phyloP scores from a whole-genome alignment of 176 grass and related monocot species.

The Juncus inflexus region DNA sequence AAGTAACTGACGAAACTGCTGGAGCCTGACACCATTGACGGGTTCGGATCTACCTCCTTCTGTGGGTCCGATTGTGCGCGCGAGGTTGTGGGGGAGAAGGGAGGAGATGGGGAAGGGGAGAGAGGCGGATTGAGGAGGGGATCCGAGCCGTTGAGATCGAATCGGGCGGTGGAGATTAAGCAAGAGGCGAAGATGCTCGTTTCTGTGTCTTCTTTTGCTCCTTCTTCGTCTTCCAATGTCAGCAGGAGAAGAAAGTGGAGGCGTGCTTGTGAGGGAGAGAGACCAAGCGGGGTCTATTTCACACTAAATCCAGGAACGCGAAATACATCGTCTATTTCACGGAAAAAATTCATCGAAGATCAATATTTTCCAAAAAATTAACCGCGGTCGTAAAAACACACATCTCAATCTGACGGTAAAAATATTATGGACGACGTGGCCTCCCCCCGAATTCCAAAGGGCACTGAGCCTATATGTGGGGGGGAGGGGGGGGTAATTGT shows the following conservation, averaged over 20 bases:
- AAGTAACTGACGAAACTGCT: slow-evolving; percentile 74
- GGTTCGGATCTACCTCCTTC: slow-evolving; percentile 59
- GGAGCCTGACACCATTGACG: slow-evolving; percentile 42
- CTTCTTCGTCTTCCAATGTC: slow-evolving; percentile 19
- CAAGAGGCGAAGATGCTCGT: slow-evolving; percentile 26
- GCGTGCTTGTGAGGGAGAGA: neutral
- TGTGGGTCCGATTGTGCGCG: slow-evolving; percentile 47
- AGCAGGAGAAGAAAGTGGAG: slow-evolving; percentile 38
- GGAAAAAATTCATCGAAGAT: no score
- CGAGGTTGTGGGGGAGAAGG: slow-evolving; percentile 20
- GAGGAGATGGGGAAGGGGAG: slow-evolving; percentile 31
- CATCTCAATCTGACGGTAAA: no score
- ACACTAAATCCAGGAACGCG: no score
- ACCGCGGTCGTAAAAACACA: no score
- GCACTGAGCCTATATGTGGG: no score
- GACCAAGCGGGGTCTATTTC: slow-evolving; percentile 4
- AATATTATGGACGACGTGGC: no score
- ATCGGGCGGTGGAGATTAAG: slow-evolving; percentile 27
- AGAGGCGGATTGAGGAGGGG: slow-evolving; percentile 55
- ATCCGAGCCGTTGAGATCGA: slow-evolving; percentile 44
- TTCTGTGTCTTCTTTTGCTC: slow-evolving; percentile 21
- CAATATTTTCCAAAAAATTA: no score
- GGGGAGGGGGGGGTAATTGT: no score
- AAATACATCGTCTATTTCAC: no score
- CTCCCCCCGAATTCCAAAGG: no score